phyloP scores from a whole-genome alignment of 306 rosid species.

The Glycine soja region DNA sequence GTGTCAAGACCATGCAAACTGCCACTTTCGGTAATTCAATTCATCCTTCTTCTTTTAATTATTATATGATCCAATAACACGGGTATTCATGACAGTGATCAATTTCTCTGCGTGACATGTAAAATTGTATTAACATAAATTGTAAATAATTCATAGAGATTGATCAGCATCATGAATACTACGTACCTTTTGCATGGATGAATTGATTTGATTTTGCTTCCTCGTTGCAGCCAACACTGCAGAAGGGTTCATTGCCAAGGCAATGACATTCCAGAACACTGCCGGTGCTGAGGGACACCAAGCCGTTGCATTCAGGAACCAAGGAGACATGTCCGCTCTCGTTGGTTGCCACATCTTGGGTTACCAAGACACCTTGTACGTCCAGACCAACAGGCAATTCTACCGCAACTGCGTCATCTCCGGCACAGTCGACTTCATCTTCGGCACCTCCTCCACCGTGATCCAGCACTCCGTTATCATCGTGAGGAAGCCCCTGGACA shows the following conservation, averaged over 20 bases:
- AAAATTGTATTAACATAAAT: no score
- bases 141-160: no score
- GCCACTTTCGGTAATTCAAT: no score
- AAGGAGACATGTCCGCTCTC: conserved; percentile 58
- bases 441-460: conserved; percentile 53
- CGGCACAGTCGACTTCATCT: conserved; percentile 79
- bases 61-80: no score
- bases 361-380: conserved; percentile 72
- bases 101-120: no score
- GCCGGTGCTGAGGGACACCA: conserved; percentile 75
- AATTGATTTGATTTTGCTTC: no score
- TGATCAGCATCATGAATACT: no score
- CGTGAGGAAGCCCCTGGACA: conserved; percentile 52
- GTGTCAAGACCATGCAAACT: conserved; percentile 55
- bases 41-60: no score
- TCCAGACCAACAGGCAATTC: conserved; percentile 67
- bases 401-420: conserved; percentile 73
- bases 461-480: conserved; percentile 69
- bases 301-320: conserved; percentile 72
- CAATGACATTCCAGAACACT: conserved; percentile 69
- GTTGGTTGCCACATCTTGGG: conserved; percentile 61
- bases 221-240: conserved; percentile 49
- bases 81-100: no score
- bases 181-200: no score
- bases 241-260: conserved; percentile 55